Percentiles rank a stretch among this genome's conserved stretches.
These are phyloP conservation scores for Arthrobotrys pseudoclavata DNA, from an alignment of 2,329 filamentous ascomycete genomes.

Conservation along the genomic window DNA sequence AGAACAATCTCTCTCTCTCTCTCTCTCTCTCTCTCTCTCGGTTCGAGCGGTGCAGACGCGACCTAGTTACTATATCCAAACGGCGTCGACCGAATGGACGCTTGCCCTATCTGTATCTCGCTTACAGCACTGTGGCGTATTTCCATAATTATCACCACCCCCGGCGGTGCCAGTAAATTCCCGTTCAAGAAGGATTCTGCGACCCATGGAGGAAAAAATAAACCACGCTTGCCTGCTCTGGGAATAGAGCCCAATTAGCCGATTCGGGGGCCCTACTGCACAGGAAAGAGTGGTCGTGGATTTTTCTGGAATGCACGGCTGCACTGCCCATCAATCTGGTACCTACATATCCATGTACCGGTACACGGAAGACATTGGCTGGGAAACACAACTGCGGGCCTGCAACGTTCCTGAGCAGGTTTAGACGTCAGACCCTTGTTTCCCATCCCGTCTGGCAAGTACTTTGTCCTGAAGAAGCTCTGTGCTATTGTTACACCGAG, in stretches of 20 bases:
- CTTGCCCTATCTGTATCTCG: conserved; percentile 26
- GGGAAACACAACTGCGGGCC: conserved; percentile 35
- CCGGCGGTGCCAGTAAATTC: conserved; percentile 51
- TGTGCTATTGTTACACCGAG: conserved; percentile 46
- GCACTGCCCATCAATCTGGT: conserved; percentile 29
- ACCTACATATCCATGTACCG: conserved; percentile 14
- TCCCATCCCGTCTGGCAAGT: not conserved
- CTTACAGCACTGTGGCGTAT: conserved; percentile 57
- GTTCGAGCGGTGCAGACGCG: conserved; percentile 8
- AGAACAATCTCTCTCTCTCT: too few relatives aligned
- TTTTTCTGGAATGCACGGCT: conserved; percentile 42
- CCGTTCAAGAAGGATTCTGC: conserved; percentile 60
- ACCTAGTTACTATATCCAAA: not conserved
- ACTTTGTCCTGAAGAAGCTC: not conserved
- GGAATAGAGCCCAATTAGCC: conserved; percentile 42
- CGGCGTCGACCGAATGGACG: conserved; percentile 27
- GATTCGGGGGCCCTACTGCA: conserved; percentile 36
- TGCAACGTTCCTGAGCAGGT: conserved; percentile 47
- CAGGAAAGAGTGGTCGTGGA: conserved; percentile 22
- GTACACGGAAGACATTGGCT: conserved; percentile 11
- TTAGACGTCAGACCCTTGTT: conserved; percentile 27
- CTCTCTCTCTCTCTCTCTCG: not conserved
- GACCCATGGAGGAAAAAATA: conserved; percentile 55
- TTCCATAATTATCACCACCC: conserved; percentile 59
- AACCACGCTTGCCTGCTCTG: conserved; percentile 46